Percentiles rank a stretch among this genome's conserved stretches.
Evolutionary conservation across 768 basidiomycete genomes (phyloP).

Genomic region (Suillus subluteus): DNA sequence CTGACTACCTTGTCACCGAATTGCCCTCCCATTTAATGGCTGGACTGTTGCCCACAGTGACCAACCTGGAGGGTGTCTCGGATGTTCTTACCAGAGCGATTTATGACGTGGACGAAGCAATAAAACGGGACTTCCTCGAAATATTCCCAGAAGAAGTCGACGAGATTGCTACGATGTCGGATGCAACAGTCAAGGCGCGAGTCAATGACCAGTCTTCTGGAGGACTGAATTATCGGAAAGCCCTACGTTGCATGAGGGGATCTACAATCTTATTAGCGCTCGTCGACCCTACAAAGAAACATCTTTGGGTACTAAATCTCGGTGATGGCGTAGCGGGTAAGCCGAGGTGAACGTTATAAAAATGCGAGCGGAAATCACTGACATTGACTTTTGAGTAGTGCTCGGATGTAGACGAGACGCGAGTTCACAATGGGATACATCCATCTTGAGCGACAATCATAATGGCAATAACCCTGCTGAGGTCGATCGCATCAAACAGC

Average conservation of each 20-base stretch:
- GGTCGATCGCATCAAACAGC: slow-evolving; percentile 39
- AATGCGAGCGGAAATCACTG: not conserved
- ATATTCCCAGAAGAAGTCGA: slow-evolving; percentile 43
- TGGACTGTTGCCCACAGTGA: slow-evolving; percentile 12
- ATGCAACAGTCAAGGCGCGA: slow-evolving; percentile 40
- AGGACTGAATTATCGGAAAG: slow-evolving; percentile 36
- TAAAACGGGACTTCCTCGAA: slow-evolving; percentile 40
- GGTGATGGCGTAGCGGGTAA: slow-evolving; percentile 59
- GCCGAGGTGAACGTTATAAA: slow-evolving; percentile 11
- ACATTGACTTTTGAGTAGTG: slow-evolving; percentile 42
- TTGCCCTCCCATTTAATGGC: slow-evolving; percentile 35
- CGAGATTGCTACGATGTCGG: slow-evolving; percentile 35
- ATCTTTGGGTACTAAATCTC: slow-evolving; percentile 58
- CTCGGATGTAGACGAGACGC: slow-evolving; percentile 40
- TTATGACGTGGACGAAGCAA: slow-evolving; percentile 40
- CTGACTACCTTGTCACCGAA: slow-evolving; percentile 38
- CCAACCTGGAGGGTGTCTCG: slow-evolving; percentile 23
- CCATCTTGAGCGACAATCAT: slow-evolving; percentile 47
- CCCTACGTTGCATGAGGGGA: slow-evolving; percentile 53
- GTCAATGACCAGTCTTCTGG: slow-evolving; percentile 40
- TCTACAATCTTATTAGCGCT: slow-evolving; percentile 53
- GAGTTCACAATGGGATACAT: slow-evolving; percentile 24
- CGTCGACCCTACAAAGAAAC: slow-evolving; percentile 42
- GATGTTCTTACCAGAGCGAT: slow-evolving; percentile 40
- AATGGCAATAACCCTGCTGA: slow-evolving; percentile 50